Percentiles rank a stretch among this genome's conserved stretches.
Conservation (phyloP, 345 rosid species). For the Acer yangbiense region DNA sequence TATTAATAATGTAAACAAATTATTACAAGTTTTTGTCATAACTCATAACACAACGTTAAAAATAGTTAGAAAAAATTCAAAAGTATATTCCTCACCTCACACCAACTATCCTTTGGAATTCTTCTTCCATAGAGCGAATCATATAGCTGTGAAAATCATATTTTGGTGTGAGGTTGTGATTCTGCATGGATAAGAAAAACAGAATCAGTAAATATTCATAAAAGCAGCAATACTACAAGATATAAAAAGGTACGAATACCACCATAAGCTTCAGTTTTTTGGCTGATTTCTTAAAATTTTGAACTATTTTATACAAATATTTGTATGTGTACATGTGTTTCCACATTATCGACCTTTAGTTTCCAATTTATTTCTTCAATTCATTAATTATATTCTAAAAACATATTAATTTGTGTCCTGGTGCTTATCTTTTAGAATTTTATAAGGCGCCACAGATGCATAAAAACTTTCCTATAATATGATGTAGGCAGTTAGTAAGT, state of each 20-base stretch:
- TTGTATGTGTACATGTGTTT: background rate
- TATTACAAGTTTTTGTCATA: background rate
- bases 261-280: background rate
- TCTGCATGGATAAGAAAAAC: conserved; percentile 49
- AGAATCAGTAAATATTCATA: conserved; percentile 21
- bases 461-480: background rate
- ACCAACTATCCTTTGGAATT: conserved; percentile 91
- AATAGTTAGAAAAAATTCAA: conserved; percentile 12
- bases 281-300: background rate
- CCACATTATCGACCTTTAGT: background rate
- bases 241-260: background rate
- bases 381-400: background rate
- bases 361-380: background rate
- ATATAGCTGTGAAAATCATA: conserved; percentile 96
- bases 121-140: conserved; percentile 99
- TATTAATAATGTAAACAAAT: background rate
- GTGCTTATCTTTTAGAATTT: background rate
- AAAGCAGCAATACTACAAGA: background rate
- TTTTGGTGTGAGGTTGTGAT: conserved; percentile 67
- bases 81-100: conserved; percentile 60
- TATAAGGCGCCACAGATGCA: background rate
- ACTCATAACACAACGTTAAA: background rate
- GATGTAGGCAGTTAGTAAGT: background rate
- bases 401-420: background rate
- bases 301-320: too few relatives aligned